phyloP scores from a whole-genome alignment of 371 early-diverging fungal genomes.

The Ordospora colligata region DNA sequence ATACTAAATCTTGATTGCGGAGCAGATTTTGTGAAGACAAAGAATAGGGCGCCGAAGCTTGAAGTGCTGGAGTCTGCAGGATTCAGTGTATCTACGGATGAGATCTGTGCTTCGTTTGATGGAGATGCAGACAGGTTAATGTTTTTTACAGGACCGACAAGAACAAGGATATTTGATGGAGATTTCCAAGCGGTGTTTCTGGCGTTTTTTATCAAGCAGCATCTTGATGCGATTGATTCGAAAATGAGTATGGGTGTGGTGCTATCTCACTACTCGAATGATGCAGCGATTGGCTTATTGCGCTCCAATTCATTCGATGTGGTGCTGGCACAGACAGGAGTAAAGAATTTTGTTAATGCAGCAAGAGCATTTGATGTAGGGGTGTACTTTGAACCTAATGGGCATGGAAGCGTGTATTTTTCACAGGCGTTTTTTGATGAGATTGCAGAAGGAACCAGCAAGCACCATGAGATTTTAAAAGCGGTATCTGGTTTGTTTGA shows the following conservation, averaged over 20 bases:
- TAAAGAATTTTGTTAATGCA: slow-evolving; percentile 94
- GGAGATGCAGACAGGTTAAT: slow-evolving; percentile 98
- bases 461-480: slow-evolving; percentile 20
- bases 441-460: neutral
- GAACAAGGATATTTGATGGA: slow-evolving; percentile 50
- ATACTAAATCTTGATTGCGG: slow-evolving; percentile 67
- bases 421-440: slow-evolving; percentile 65
- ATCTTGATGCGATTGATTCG: slow-evolving; percentile 16
- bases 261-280: slow-evolving; percentile 54
- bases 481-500: slow-evolving; percentile 36
- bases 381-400: slow-evolving; percentile 98
- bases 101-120: slow-evolving; percentile 72
- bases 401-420: slow-evolving; percentile 95
- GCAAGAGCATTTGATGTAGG: slow-evolving; percentile 90
- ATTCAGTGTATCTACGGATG: slow-evolving; percentile 60
- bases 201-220: slow-evolving; percentile 34
- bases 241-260: slow-evolving; percentile 42
- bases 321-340: slow-evolving; percentile 77
- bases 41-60: slow-evolving; percentile 68
- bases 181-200: slow-evolving; percentile 52
- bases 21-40: slow-evolving; percentile 86
- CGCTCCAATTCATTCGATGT: slow-evolving; percentile 25
- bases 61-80: neutral
- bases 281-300: slow-evolving; percentile 42
- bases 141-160: slow-evolving; percentile 67